Percentiles rank a stretch among this genome's conserved stretches.
Evolutionary conservation across 768 basidiomycete genomes (phyloP).

Genomic region (Trametes meyenii): DNA sequence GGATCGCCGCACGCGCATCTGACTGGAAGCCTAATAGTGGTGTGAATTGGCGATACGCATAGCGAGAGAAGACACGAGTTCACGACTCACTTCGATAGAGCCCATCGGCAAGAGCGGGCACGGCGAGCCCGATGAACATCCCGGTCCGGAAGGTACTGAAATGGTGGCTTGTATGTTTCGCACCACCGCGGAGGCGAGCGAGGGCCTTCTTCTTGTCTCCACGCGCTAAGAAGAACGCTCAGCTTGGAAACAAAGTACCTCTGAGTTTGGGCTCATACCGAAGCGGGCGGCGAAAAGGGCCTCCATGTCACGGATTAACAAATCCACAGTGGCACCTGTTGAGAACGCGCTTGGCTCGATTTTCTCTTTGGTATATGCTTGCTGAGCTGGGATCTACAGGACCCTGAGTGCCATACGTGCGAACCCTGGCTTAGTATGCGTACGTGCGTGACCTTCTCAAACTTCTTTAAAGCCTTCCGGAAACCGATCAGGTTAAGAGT

Average conservation of each 20-base stretch:
- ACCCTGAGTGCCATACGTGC: neutral
- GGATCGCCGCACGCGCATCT: constrained; percentile 54
- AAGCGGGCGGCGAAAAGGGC: constrained; percentile 76
- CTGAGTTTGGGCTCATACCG: constrained; percentile 47
- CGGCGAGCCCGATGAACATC: constrained; percentile 65
- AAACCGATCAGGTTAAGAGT: constrained; percentile 80
- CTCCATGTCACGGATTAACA: constrained; percentile 78
- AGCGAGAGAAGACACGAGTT: no score
- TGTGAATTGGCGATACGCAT: no score
- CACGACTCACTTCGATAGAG: constrained; percentile 58
- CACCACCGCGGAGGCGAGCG: constrained; percentile 59
- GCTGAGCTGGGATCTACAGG: constrained; percentile 65
- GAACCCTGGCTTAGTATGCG: constrained; percentile 2
- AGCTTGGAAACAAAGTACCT: neutral
- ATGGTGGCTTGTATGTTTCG: constrained; percentile 60
- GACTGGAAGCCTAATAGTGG: constrained; percentile 53
- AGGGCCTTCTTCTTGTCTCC: constrained; percentile 84
- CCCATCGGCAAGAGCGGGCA: constrained; percentile 70
- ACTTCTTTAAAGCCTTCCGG: constrained; percentile 84
- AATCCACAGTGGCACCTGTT: constrained; percentile 58
- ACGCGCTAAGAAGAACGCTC: constrained; percentile 39
- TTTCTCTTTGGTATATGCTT: constrained; percentile 81
- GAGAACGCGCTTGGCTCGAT: constrained; percentile 71
- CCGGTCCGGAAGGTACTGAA: constrained; percentile 78
- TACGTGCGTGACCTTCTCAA: constrained; percentile 77